phyloP scores from a whole-genome alignment of 805 yeast genomes.

The Candida silvatica region DNA sequence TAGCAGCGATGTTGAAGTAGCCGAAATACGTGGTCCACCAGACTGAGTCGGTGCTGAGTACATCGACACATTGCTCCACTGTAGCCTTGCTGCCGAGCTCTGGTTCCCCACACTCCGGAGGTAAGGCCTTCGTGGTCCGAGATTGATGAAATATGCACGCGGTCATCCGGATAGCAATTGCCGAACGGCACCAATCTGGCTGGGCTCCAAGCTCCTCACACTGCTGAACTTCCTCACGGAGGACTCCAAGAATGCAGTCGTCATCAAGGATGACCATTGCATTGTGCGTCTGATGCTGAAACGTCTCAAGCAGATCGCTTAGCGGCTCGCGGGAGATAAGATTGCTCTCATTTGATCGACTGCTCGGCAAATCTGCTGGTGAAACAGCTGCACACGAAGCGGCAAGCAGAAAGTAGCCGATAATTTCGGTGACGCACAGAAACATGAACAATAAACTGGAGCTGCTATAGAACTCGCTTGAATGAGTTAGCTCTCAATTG shows the following conservation, averaged over 20 bases:
- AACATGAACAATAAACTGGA: background rate
- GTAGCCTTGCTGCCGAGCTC: background rate
- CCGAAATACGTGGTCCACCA: slow-evolving; percentile 18
- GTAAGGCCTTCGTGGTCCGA: background rate
- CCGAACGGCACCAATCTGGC: background rate
- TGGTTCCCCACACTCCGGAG: slow-evolving; percentile 2
- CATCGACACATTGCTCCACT: slow-evolving; percentile 8
- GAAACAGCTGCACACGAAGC: background rate
- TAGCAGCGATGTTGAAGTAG: slow-evolving; percentile 8
- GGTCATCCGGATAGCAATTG: slow-evolving; percentile 9
- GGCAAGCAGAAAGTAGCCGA: too few relatives aligned
- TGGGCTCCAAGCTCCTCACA: slow-evolving; percentile 2
- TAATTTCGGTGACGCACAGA: too few relatives aligned
- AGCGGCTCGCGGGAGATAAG: background rate
- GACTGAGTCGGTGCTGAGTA: slow-evolving; percentile 3
- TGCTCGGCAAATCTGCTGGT: background rate
- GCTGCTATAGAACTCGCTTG: too few relatives aligned
- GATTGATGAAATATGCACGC: slow-evolving; percentile 8
- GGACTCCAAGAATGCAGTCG: slow-evolving; percentile 1
- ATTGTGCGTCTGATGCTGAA: background rate
- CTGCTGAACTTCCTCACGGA: background rate
- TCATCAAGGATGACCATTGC: background rate
- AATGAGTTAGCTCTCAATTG: too few relatives aligned
- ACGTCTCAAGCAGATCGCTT: background rate
- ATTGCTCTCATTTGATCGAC: background rate